Base-by-base conservation (phyloP, 495 filamentous ascomycete genomes). In the Haplographium delicatum region DNA sequence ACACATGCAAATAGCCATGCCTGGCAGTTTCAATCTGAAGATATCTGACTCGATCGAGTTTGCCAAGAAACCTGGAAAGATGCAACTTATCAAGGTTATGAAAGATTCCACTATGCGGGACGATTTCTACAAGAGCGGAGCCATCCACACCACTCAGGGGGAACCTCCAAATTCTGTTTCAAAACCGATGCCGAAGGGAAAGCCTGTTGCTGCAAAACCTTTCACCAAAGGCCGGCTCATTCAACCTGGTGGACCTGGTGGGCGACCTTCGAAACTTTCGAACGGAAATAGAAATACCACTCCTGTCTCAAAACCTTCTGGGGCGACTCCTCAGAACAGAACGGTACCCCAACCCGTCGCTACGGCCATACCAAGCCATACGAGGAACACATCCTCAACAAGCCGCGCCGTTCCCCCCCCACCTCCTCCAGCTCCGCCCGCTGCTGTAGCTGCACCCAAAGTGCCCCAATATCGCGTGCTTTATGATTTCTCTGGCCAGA, bases 31-130 rank as follows among this genome's bases (percentile, higher is more conserved):
- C 60, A 86, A 86, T 62, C 64, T 98, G 48, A 88, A 86, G 72
- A 87, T 98, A 50, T 80, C 71, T 13, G 82, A 91, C 25, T 76
- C 76, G 1, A 91, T 99, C 62, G 89, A 96, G 63, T 99, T 93
- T 66, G 89, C 91, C 61, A 99, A 97, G 79, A 99, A 99, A 71
- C 94, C 94, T 3, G 89, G 89, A 27, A 99, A 99, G 72, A 76
- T 86, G 60, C 82, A 88, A 35, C 59, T 77, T 2, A 83, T 99
- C 56, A 97, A 97, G 73, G 86, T 83, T 2, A 61, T 95, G 51
- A 96, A 95, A 67, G 94, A 99, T 62, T 70, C 75, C 2, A 80
- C 87, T 4, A 67, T 72, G 22, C 65, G 79, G 42, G 79, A 83
- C 33, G 94, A 97, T 62, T 74, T 81, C 57, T 99, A 99, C 73